phyloP scores from a whole-genome alignment of 129 eudicot species.

The Flaveria sonorensis region DNA sequence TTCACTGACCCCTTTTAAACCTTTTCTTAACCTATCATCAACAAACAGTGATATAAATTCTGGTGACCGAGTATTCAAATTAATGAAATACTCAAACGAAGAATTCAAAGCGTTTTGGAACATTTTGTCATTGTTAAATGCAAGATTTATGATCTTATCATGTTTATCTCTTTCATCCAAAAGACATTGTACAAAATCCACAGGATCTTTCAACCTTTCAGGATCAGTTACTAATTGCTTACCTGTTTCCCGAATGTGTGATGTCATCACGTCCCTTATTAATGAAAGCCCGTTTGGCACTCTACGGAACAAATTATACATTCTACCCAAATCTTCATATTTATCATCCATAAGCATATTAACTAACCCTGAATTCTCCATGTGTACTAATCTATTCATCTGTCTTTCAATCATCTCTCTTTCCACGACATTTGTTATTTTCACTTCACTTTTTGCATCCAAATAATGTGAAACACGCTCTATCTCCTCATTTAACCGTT shows the following conservation, averaged over 20 bases:
- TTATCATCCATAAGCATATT: slow-evolving; percentile 23
- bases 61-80: slow-evolving; percentile 8
- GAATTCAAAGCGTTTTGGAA: slow-evolving; percentile 23
- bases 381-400: slow-evolving; percentile 23
- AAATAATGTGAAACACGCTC: slow-evolving; percentile 17
- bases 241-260: slow-evolving; percentile 18
- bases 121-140: slow-evolving; percentile 13
- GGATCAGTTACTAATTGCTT: slow-evolving; percentile 20
- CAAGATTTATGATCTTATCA: slow-evolving; percentile 11
- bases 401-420: slow-evolving; percentile 22
- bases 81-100: slow-evolving; percentile 15
- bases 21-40: slow-evolving; percentile 22
- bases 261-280: slow-evolving; percentile 19
- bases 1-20: slow-evolving; percentile 18
- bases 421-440: slow-evolving; percentile 20
- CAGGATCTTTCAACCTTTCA: slow-evolving; percentile 13
- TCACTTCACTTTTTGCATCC: slow-evolving; percentile 20
- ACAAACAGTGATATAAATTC: slow-evolving; percentile 12
- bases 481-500: slow-evolving; percentile 23
- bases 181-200: slow-evolving; percentile 13
- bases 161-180: slow-evolving; percentile 21
- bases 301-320: slow-evolving; percentile 21
- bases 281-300: slow-evolving; percentile 17
- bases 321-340: slow-evolving; percentile 19
- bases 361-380: slow-evolving; percentile 23